phyloP scores from a whole-genome alignment of 1,284 basidiomycete species.

The Malassezia caprae region DNA sequence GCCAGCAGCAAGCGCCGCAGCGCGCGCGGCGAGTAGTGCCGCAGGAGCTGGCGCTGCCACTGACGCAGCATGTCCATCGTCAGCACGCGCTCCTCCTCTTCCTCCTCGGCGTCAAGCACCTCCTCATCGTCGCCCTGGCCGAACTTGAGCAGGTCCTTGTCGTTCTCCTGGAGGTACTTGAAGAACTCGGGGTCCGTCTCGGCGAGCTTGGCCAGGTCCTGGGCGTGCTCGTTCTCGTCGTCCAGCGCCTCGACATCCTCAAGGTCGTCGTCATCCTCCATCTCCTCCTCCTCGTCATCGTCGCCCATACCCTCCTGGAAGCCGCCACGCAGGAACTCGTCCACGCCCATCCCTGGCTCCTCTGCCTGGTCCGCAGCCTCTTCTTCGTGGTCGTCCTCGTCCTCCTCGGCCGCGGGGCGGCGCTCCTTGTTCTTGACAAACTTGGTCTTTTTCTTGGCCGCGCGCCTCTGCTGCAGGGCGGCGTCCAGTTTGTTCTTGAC shows the following conservation, averaged over 20 bases:
- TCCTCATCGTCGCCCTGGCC: slow-evolving; percentile 33
- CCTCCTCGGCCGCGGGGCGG: slow-evolving; percentile 16
- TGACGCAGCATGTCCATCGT: slow-evolving; percentile 64
- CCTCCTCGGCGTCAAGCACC: slow-evolving; percentile 34
- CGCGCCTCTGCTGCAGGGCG: slow-evolving; percentile 36
- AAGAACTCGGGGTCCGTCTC: slow-evolving; percentile 97
- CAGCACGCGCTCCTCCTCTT: slow-evolving; percentile 50
- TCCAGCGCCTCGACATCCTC: slow-evolving; percentile 35
- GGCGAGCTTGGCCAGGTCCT: slow-evolving; percentile 77
- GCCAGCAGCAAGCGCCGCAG: slow-evolving; percentile 65
- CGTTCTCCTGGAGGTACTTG: slow-evolving; percentile 94
- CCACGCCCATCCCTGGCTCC: slow-evolving; percentile 35
- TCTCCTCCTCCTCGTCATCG: slow-evolving; percentile 27
- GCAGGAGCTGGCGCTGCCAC: slow-evolving; percentile 82
- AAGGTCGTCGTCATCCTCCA: slow-evolving; percentile 30
- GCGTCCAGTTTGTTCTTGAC: slow-evolving; percentile 34
- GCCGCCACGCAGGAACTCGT: slow-evolving; percentile 45
- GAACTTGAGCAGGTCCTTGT: slow-evolving; percentile 76
- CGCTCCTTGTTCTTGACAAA: slow-evolving; percentile 22
- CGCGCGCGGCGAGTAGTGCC: slow-evolving; percentile 77
- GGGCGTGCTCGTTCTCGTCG: slow-evolving; percentile 54
- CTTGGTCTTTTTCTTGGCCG: slow-evolving; percentile 35
- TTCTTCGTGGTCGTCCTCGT: slow-evolving; percentile 15
- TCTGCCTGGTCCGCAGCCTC: slow-evolving; percentile 13
- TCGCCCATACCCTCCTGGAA: slow-evolving; percentile 31